Evolutionary conservation across 108 stramenopile genomes (phyloP).

Genomic region (Cyclotella distinguenda): DNA sequence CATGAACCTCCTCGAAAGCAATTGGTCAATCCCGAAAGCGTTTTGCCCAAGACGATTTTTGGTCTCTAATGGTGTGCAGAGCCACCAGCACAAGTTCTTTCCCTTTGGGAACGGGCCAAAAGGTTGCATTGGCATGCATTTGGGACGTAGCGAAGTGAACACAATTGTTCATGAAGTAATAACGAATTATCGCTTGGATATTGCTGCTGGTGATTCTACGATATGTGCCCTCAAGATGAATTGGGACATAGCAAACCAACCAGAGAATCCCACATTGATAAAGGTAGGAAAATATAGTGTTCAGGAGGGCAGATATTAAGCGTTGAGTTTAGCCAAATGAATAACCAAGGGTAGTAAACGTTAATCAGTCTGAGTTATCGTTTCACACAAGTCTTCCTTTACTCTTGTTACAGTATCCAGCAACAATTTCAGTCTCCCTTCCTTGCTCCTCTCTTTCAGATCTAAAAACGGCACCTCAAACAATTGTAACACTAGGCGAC

Average conservation of each 20-base stretch:
- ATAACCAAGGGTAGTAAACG: too few relatives aligned
- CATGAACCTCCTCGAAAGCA: constrained; percentile 3
- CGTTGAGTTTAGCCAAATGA: too few relatives aligned
- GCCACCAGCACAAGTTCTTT: background rate
- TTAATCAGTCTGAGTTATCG: too few relatives aligned
- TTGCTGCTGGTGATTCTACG: background rate
- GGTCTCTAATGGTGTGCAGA: background rate
- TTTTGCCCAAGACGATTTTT: constrained; percentile 4
- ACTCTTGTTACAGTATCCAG: background rate
- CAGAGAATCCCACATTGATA: constrained; percentile 1
- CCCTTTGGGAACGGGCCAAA: constrained; percentile 3
- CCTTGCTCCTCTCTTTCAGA: background rate
- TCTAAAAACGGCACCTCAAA: constrained; percentile 1
- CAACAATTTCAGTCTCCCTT: background rate
- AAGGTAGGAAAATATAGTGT: too few relatives aligned
- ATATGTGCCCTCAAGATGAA: background rate
- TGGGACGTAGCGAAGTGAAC: background rate
- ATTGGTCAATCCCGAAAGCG: background rate
- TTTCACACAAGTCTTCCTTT: too few relatives aligned
- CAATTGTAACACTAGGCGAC: background rate
- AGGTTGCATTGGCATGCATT: constrained; percentile 4
- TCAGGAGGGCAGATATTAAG: too few relatives aligned
- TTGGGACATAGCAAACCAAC: constrained; percentile 11
- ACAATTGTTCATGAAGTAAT: background rate
- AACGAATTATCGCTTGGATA: background rate